Evolutionary conservation across 768 basidiomycete species (phyloP).

Genomic region (Trametes maxima): DNA sequence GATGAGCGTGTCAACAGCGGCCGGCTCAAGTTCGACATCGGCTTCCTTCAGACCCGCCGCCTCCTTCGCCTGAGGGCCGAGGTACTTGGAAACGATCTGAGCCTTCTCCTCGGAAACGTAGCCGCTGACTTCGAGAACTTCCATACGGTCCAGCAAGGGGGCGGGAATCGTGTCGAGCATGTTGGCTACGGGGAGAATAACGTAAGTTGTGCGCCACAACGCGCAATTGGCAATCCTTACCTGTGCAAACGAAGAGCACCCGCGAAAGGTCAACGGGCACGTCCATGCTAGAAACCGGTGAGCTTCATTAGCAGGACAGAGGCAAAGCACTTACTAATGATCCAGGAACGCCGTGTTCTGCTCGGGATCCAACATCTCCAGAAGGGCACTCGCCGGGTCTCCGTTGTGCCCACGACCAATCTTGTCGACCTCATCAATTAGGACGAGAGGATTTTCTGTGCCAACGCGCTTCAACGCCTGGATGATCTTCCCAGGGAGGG

Average conservation of each 20-base stretch:
- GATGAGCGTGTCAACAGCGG: constrained; percentile 85
- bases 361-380: constrained; percentile 95
- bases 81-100: constrained; percentile 83
- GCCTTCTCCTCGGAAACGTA: constrained; percentile 95
- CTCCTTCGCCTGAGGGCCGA: constrained; percentile 92
- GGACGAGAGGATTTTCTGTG: constrained; percentile 90
- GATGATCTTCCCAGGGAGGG: constrained; percentile 92
- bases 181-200: constrained; percentile 55
- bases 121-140: constrained; percentile 91
- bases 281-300: constrained; percentile 67
- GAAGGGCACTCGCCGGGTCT: constrained; percentile 86
- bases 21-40: constrained; percentile 76
- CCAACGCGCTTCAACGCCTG: constrained; percentile 92
- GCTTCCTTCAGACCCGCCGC: constrained; percentile 84
- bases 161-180: constrained; percentile 93
- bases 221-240: constrained; percentile 29
- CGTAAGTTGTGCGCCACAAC: not conserved
- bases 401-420: constrained; percentile 90
- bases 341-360: constrained; percentile 95
- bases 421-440: constrained; percentile 97
- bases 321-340: constrained; percentile 73
- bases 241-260: constrained; percentile 96
- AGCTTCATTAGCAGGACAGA: not conserved
- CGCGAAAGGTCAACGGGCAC: constrained; percentile 95
- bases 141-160: constrained; percentile 93